Evolutionary conservation across 352 stramenopile genomes (phyloP).

Genomic region (Thalassiosira hispida): DNA sequence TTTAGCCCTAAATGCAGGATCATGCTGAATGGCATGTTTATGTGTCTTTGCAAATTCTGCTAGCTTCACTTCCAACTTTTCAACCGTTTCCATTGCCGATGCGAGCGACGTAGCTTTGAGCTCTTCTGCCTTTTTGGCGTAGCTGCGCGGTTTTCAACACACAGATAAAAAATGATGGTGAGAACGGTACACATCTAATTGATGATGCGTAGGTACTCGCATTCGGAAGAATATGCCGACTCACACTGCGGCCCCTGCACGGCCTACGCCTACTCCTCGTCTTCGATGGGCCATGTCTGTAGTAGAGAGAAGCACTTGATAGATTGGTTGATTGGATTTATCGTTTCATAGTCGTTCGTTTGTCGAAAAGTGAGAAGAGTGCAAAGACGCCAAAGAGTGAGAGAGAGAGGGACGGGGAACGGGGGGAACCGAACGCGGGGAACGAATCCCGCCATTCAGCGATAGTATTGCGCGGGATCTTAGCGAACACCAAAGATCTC

Average conservation of each 20-base stretch:
- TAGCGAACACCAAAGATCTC: too few relatives aligned
- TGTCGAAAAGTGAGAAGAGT: too few relatives aligned
- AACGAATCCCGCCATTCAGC: too few relatives aligned
- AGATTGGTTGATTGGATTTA: background rate
- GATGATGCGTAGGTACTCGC: background rate
- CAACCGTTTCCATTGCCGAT: conserved; percentile 78
- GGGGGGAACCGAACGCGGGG: too few relatives aligned
- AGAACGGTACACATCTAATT: background rate
- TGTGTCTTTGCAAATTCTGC: conserved; percentile 81
- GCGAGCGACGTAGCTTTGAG: conserved; percentile 71
- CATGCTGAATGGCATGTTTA: conserved; percentile 73
- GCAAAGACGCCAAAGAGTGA: too few relatives aligned
- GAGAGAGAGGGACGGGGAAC: too few relatives aligned
- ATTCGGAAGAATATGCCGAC: conserved; percentile 8
- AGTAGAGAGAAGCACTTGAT: background rate
- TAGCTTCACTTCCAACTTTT: conserved; percentile 79
- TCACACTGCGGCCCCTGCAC: conserved; percentile 41
- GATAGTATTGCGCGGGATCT: too few relatives aligned
- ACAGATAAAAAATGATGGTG: conserved; percentile 4
- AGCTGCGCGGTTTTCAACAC: conserved; percentile 30
- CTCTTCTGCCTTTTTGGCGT: conserved; percentile 79
- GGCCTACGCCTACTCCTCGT: conserved; percentile 70
- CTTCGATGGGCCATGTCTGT: conserved; percentile 70
- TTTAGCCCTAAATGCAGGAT: conserved; percentile 78
- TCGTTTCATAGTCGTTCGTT: too few relatives aligned